phyloP scores from a whole-genome alignment of 768 basidiomycete genomes.

The Kondoa subrosea region DNA sequence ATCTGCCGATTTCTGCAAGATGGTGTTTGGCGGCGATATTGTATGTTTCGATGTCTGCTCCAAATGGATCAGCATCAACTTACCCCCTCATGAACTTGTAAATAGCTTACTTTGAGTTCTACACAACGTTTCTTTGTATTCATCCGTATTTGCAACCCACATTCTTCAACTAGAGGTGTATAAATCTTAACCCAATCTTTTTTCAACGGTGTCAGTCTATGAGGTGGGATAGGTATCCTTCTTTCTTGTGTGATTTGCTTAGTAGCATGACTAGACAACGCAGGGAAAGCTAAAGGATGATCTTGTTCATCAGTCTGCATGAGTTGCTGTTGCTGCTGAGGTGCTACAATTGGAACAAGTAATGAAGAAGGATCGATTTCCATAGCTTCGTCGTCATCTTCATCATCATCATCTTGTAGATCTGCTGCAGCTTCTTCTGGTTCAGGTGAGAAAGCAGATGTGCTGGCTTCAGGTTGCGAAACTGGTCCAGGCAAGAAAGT shows the following conservation, averaged over 20 bases:
- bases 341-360: slow-evolving; percentile 41
- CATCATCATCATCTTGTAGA: slow-evolving; percentile 21
- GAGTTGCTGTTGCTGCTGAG: no score
- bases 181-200: slow-evolving; percentile 93
- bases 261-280: slow-evolving; percentile 18
- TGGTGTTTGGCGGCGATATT: slow-evolving; percentile 29
- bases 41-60: slow-evolving; percentile 64
- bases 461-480: slow-evolving; percentile 2
- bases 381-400: slow-evolving; percentile 28
- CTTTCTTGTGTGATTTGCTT: slow-evolving; percentile 48
- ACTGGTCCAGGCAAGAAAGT: slow-evolving; percentile 18
- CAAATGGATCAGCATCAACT: neutral
- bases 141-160: slow-evolving; percentile 92
- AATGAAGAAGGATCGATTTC: slow-evolving; percentile 27
- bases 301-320: slow-evolving; percentile 28
- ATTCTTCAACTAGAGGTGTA: slow-evolving; percentile 82
- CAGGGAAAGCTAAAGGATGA: slow-evolving; percentile 11
- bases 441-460: slow-evolving; percentile 16
- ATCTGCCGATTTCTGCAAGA: slow-evolving; percentile 90
- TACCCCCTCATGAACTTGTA: neutral
- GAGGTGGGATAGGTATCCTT: slow-evolving; percentile 79
- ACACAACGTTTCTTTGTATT: slow-evolving; percentile 76
- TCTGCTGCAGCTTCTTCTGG: slow-evolving; percentile 20
- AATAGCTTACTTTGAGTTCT: slow-evolving; percentile 61
- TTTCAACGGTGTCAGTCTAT: slow-evolving; percentile 92